Conservation (phyloP, 78 protist species). For the Protostelium mycophagum region DNA sequence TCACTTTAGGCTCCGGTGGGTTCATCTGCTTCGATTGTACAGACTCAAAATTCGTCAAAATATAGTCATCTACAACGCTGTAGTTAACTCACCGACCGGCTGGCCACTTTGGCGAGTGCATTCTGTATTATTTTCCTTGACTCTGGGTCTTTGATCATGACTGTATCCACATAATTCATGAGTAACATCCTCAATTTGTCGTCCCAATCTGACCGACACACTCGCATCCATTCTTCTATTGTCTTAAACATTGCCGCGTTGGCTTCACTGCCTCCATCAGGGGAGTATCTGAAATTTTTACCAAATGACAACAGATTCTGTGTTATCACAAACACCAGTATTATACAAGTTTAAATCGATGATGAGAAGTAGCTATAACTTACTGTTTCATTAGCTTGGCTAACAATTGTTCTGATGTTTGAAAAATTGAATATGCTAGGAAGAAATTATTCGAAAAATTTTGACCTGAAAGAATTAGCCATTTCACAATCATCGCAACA, state of each 20-base stretch:
- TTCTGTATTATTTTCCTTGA: background rate
- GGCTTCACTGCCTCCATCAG: background rate
- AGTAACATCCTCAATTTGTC: background rate
- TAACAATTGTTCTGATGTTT: slow-evolving; percentile 51
- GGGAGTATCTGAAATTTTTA: background rate
- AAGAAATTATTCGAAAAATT: slow-evolving; percentile 50
- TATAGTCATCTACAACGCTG: too few relatives aligned
- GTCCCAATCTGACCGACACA: background rate
- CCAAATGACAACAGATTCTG: background rate
- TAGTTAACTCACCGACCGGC: background rate
- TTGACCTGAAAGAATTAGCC: background rate
- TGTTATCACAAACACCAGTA: too few relatives aligned
- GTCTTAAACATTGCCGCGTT: background rate
- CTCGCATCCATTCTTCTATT: background rate
- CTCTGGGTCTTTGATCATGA: background rate
- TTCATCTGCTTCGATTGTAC: slow-evolving; percentile 3
- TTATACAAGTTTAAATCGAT: too few relatives aligned
- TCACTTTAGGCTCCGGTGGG: slow-evolving; percentile 67
- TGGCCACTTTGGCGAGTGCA: background rate
- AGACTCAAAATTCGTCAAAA: background rate
- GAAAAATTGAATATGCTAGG: slow-evolving; percentile 47
- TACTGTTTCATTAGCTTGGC: slow-evolving; percentile 22
- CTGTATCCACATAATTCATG: background rate
- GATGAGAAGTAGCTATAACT: too few relatives aligned
- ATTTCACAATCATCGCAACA: background rate